A percentile compares a stretch with the other conserved stretches of the same genome.
These are phyloP conservation scores for Boletus fagicola DNA, from an alignment of 768 basidiomycete genomes.

Conservation along the genomic window DNA sequence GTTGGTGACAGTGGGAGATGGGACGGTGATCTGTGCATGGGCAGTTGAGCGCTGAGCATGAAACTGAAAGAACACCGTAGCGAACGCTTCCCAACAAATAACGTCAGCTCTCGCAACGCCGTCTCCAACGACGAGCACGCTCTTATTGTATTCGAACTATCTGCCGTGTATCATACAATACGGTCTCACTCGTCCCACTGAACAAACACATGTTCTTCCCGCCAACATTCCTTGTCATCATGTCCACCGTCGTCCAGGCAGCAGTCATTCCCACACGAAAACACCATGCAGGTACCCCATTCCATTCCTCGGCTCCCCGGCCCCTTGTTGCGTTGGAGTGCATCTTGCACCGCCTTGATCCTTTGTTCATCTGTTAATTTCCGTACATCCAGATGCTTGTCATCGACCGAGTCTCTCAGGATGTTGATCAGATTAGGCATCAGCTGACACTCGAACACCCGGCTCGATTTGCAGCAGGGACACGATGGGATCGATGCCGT, in stretches of 20 bases:
- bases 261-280: slow-evolving; percentile 84
- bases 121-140: slow-evolving; percentile 1
- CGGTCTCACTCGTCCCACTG: slow-evolving; percentile 65
- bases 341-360: slow-evolving; percentile 55
- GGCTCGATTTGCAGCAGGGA: slow-evolving; percentile 57
- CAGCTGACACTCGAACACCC: slow-evolving; percentile 90
- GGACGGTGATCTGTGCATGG: slow-evolving; percentile 24
- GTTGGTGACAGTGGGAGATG: slow-evolving; percentile 17
- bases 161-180: neutral
- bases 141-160: slow-evolving; percentile 1
- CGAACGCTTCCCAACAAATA: slow-evolving; percentile 18
- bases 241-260: slow-evolving; percentile 44
- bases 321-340: slow-evolving; percentile 47
- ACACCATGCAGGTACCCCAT: slow-evolving; percentile 91
- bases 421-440: slow-evolving; percentile 93
- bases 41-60: slow-evolving; percentile 20
- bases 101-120: slow-evolving; percentile 16
- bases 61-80: slow-evolving; percentile 16
- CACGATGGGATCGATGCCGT: slow-evolving; percentile 60
- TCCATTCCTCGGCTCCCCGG: slow-evolving; percentile 72
- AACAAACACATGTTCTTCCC: slow-evolving; percentile 70
- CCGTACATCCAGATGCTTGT: slow-evolving; percentile 25
- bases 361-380: slow-evolving; percentile 66
- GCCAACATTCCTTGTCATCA: slow-evolving; percentile 51
- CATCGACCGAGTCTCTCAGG: slow-evolving; percentile 40